These are phyloP conservation scores for Ascocoryne sarcoides DNA, from an alignment of 2,329 filamentous ascomycete species.

Conservation along the genomic window DNA sequence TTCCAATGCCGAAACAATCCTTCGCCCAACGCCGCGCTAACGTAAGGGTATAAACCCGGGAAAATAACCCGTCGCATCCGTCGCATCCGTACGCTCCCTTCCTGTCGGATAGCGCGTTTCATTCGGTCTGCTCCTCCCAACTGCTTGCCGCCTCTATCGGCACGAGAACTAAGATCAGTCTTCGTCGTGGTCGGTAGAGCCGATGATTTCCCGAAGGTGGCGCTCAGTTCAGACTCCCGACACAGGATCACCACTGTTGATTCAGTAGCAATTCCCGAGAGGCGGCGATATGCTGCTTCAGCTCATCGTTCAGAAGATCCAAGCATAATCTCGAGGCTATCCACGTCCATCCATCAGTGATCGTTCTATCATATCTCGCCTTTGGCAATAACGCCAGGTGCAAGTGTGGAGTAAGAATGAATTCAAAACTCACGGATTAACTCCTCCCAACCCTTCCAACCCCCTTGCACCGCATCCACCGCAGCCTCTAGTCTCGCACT, in stretches of 20 bases:
- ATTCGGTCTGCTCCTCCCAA: too few species aligned
- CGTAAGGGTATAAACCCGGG: too few species aligned
- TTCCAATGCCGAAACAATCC: too few species aligned
- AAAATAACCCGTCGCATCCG: too few species aligned
- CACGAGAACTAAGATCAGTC: too few species aligned
- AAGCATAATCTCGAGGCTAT: conserved; percentile 24
- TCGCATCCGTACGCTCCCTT: too few species aligned
- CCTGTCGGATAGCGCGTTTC: too few species aligned
- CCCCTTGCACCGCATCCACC: conserved; percentile 23
- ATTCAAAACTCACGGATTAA: conserved; percentile 20
- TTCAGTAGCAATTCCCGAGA: background rate
- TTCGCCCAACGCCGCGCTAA: too few species aligned
- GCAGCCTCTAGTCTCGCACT: conserved; percentile 26
- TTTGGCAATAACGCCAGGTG: too few species aligned
- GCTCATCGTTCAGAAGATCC: conserved; percentile 26
- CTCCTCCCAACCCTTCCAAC: conserved; percentile 17
- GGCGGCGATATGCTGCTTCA: conserved; percentile 16
- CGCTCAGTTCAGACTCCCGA: background rate
- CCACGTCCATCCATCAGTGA: background rate
- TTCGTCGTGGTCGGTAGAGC: too few species aligned
- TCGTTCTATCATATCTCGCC: background rate
- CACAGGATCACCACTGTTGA: background rate
- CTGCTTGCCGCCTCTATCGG: too few species aligned
- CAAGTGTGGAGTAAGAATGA: too few species aligned
- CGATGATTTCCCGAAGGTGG: background rate